Percentiles rank a stretch among this genome's conserved stretches.
Conservation (phyloP, 805 yeast genomes). For the Yamadazyma kitorensis region DNA sequence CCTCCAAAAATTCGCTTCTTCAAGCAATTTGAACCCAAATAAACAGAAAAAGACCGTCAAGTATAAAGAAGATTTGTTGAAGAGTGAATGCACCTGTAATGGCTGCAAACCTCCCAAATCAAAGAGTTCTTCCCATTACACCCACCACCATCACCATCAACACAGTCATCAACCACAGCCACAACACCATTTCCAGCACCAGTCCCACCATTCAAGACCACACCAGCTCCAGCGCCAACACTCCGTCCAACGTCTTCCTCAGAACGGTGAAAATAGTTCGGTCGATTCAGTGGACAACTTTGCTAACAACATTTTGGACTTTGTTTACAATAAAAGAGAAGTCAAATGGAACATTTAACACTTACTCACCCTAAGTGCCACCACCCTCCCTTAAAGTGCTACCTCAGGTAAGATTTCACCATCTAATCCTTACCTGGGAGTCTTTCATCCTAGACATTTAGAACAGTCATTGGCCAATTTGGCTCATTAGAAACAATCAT, state of each 20-base stretch:
- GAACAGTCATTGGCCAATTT: too few relatives aligned
- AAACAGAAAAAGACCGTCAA: constrained; percentile 3
- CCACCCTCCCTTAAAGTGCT: too few relatives aligned
- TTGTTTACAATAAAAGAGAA: constrained; percentile 15
- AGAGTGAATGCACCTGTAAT: constrained; percentile 11
- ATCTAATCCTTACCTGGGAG: too few relatives aligned
- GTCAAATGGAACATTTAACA: constrained; percentile 15
- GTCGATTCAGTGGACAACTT: constrained; percentile 17
- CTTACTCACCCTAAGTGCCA: too few relatives aligned
- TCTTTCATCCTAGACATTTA: too few relatives aligned
- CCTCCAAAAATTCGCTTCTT: constrained; percentile 1
- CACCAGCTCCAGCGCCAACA: constrained; percentile 8
- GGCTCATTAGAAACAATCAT: too few relatives aligned
- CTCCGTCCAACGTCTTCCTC: constrained; percentile 1
- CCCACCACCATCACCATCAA: constrained; percentile 1
- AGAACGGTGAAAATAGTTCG: constrained; percentile 8
- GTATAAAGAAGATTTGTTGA: constrained; percentile 12
- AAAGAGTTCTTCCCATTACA: too few relatives aligned
- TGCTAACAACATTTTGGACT: constrained; percentile 16
- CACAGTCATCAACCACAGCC: too few relatives aligned
- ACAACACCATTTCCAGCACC: too few relatives aligned
- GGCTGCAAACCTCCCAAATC: constrained; percentile 7
- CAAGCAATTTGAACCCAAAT: constrained; percentile 2
- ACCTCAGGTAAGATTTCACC: too few relatives aligned
- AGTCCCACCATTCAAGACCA: too few relatives aligned